Base-by-base conservation (phyloP, 352 stramenopile genomes). In the Phytophthora pini region DNA sequence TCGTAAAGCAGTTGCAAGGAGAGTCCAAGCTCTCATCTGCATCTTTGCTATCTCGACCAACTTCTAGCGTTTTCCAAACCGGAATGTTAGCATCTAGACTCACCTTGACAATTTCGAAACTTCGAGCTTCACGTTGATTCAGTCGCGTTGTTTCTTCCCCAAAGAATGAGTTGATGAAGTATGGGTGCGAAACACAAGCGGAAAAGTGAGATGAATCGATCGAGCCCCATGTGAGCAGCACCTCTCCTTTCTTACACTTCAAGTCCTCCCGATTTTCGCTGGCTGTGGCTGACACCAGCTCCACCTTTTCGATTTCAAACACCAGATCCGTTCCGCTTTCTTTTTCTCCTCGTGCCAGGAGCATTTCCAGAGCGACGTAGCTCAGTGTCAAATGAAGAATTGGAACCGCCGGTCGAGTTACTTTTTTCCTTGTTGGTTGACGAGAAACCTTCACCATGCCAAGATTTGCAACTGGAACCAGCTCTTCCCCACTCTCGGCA, bases 391-490 rank as follows among this genome's bases (percentile, higher is more conserved):
- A 70, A 4, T 71, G 68, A 17, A 85, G 73, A 36, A 94, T 81
- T 26, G 86, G 80, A 15, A 67, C 56, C 10, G 88, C 79, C n/a
- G 86, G 77, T 47, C 82, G 82, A 20, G 79, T 87, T 1, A 90
- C 53, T 43, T 77, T 87, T 52, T 54, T 72, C 52, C 75, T 80
- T 34, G 41, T 76, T 31, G 63, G 68, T 36, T 84, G 58, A 48
- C 76, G 38, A 11, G 72, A 70, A 20, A 95, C 79, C 47, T 82
- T 82, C 5, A 95, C 88, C 34, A 95, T 79, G 9, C 88, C 88
- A 32, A 95, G 60, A 61, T 94, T 94, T 50, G 88, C 88, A 26
- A 95, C 88, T 20, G 88, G 88, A 36, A 95, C 82, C 5, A 90
- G 68, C 48, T 93, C 83, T 36, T 88, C 71, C 56, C 44, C 45